Conservation (phyloP, 1,139 yeast species). For the Ashbya aceris region DNA sequence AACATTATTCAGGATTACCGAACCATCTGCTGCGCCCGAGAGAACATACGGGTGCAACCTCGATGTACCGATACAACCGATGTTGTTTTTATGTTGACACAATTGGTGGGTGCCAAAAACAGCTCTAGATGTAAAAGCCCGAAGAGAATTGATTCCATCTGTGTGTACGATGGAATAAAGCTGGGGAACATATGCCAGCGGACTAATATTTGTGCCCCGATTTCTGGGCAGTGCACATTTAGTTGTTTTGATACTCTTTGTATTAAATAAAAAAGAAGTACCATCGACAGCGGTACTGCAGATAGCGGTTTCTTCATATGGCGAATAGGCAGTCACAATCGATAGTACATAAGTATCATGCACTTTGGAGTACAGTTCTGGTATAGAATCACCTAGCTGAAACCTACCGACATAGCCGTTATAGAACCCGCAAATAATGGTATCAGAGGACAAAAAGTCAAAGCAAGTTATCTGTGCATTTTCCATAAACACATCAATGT, state of each 20-base stretch:
- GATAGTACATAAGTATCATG: slow-evolving; percentile 45
- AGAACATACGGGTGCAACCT: slow-evolving; percentile 51
- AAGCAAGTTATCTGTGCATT: slow-evolving; percentile 39
- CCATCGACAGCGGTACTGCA: slow-evolving; percentile 44
- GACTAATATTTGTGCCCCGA: slow-evolving; percentile 29
- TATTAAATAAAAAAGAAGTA: slow-evolving; percentile 35
- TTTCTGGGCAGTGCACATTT: slow-evolving; percentile 30
- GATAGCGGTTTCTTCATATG: slow-evolving; percentile 33
- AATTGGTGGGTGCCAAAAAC: slow-evolving; percentile 32
- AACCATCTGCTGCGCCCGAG: slow-evolving; percentile 59
- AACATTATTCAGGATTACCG: slow-evolving; percentile 35
- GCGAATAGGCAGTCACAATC: slow-evolving; percentile 36
- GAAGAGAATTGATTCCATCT: slow-evolving; percentile 36
- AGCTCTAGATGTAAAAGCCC: slow-evolving; percentile 33
- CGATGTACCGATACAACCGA: slow-evolving; percentile 35
- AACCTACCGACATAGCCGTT: slow-evolving; percentile 65
- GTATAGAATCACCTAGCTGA: slow-evolving; percentile 34
- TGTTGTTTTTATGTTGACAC: slow-evolving; percentile 33
- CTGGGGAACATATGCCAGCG: slow-evolving; percentile 33
- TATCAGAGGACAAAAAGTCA: slow-evolving; percentile 44
- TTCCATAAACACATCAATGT: slow-evolving; percentile 22
- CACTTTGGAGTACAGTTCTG: slow-evolving; percentile 41
- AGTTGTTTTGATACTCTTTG: slow-evolving; percentile 34
- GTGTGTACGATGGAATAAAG: slow-evolving; percentile 33
- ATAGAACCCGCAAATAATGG: slow-evolving; percentile 51